A percentile compares a stretch with the other conserved stretches of the same genome.
Evolutionary conservation across 192 early-diverging fungal genomes (phyloP).

Genomic region (Phlyctochytrium bullatum): DNA sequence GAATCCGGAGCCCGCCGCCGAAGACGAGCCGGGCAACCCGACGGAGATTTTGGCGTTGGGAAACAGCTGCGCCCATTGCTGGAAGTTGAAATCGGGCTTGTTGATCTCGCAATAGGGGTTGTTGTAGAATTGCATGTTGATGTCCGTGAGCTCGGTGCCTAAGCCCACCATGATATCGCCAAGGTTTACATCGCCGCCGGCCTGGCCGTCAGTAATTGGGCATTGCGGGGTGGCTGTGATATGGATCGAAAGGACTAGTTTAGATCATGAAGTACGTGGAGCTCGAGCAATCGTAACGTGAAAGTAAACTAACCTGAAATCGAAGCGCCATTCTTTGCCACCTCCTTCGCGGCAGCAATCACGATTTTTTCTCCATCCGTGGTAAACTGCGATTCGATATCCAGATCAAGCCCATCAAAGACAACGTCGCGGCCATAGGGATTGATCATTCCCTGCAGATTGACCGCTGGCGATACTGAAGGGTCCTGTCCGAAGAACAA

Average conservation of each 20-base stretch:
- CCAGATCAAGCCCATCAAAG: background rate
- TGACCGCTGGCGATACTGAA: too few species aligned
- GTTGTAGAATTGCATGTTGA: constrained; percentile 1
- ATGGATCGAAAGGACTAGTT: too few species aligned
- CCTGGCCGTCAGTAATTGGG: too few species aligned
- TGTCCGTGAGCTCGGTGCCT: background rate
- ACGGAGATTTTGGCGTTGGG: background rate
- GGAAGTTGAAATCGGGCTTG: background rate
- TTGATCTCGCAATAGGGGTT: background rate
- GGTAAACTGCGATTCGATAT: background rate
- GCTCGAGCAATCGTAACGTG: too few species aligned
- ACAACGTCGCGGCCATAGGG: too few species aligned
- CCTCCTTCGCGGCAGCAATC: too few species aligned
- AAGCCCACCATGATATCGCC: background rate
- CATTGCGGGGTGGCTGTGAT: background rate
- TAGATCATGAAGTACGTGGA: too few species aligned
- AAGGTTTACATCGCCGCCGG: too few species aligned
- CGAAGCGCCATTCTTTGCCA: too few species aligned
- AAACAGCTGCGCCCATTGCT: background rate
- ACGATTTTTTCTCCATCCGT: background rate
- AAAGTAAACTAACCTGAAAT: background rate
- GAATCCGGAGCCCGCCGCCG: background rate
- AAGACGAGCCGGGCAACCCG: background rate
- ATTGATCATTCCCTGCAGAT: too few species aligned
- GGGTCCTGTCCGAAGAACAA: too few species aligned